Conservation (phyloP, 2,329 filamentous ascomycete species). For the Fusarium sp. region DNA sequence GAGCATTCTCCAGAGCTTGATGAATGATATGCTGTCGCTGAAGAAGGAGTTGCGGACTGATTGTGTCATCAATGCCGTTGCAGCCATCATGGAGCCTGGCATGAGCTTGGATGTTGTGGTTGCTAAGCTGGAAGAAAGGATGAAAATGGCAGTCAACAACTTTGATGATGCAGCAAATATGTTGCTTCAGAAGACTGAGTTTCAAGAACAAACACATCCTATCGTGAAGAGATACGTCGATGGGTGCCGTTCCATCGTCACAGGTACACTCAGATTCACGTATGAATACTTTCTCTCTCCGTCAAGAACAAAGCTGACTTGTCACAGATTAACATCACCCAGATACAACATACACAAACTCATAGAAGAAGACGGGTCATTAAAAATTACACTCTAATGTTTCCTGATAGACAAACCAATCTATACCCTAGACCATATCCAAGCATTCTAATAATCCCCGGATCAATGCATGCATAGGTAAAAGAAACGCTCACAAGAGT, state of each 20-base stretch:
- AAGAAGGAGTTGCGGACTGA: constrained; percentile 45
- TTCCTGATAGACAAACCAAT: neutral
- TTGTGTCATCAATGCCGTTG: constrained; percentile 46
- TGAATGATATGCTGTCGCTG: constrained; percentile 47
- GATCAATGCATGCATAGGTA: neutral
- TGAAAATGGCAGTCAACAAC: constrained; percentile 32
- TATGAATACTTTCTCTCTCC: constrained; percentile 24
- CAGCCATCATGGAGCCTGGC: constrained; percentile 37
- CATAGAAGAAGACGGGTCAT: constrained; percentile 46
- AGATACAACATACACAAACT: constrained; percentile 47
- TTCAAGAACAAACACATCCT: constrained; percentile 15
- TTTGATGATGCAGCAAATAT: constrained; percentile 39
- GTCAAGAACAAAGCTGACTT: neutral
- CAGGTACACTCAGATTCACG: constrained; percentile 48
- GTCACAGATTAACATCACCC: constrained; percentile 44
- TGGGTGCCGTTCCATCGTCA: constrained; percentile 45
- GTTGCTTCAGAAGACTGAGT: constrained; percentile 9
- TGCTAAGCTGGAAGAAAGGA: constrained; percentile 32
- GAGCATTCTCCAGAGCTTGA: constrained; percentile 37
- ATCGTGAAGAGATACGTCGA: constrained; percentile 42
- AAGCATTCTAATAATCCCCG: neutral
- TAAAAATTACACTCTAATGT: constrained; percentile 45
- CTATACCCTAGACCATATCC: neutral
- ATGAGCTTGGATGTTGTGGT: constrained; percentile 38
- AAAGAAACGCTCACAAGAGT: neutral